Evolutionary conservation across 2,329 filamentous ascomycete species (phyloP), one percentile per base, ranked within the genome.

Genomic region (Phaeosphaeriaceae sp.): DNA sequence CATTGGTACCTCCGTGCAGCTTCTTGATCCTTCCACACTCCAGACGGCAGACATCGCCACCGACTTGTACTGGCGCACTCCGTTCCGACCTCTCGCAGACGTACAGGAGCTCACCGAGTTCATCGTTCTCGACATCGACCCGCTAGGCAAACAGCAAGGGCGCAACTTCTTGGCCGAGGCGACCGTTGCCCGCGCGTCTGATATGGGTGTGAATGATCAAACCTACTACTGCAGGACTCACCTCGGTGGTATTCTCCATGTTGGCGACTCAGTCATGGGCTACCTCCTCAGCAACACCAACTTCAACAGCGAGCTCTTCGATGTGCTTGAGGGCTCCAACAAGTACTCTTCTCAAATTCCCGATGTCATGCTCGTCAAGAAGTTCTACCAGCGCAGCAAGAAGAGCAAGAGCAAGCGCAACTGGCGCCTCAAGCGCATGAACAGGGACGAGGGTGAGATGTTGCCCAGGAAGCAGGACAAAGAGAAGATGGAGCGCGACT

Each of bases 361-460:
- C 0, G 95, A 99, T 71, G 95, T 98, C 0, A 81, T 99, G 7
- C 85, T 99, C 3, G 92, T 99, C 77, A 98, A 96, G 92, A 99
- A 99, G 80, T 89, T 92, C 84, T 99, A 96, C 80, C 88, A 90
- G 57, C 88, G 91, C 69, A 90, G 91, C 80, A 96, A 94, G 86
- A 86, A 88, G 83, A 86, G 84, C 78, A 78, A 78, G 76, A 72
- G 70, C 54, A 89, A 96, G 68, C 66, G 72, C 57, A 91, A 91
- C 84, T 99, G 95, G 95, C 91, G 90, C 78, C 88, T 99, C 78
- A 96, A 91, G 87, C 92, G 95, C 72, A 94, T 99, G 91, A 86
- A 85, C 65, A 90, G 88, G 80, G 93, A 98, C 63, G 92, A 97
- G 76, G 90, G 91, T 66, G 94, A 97, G 65, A 85, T 96, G 77